These are phyloP conservation scores for Aspergillus ellipticus DNA, from an alignment of 495 filamentous ascomycete species.

Conservation along the genomic window DNA sequence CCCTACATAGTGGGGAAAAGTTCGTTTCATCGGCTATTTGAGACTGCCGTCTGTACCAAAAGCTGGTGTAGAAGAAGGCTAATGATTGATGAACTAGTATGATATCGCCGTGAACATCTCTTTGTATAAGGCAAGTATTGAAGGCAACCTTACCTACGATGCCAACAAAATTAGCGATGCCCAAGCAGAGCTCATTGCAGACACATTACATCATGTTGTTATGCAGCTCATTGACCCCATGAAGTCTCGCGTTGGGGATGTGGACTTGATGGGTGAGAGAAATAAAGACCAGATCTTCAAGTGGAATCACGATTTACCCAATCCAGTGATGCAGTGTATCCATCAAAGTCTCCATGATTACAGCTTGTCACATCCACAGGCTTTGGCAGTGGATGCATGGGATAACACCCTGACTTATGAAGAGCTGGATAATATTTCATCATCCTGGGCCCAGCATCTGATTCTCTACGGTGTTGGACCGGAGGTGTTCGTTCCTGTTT, in stretches of 20 bases:
- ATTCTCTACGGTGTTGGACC: constrained; percentile 28
- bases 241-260: not conserved
- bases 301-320: constrained; percentile 14
- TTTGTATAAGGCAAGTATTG: constrained; percentile 19
- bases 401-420: constrained; percentile 20
- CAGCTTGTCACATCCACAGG: not conserved
- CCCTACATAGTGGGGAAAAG: too few species aligned
- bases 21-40: too few species aligned
- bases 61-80: too few species aligned
- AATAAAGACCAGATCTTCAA: constrained; percentile 15
- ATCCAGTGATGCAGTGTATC: constrained; percentile 22
- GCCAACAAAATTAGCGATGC: constrained; percentile 12
- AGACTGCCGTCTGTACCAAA: too few species aligned
- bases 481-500: constrained; percentile 36
- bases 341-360: constrained; percentile 12
- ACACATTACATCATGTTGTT: constrained; percentile 4
- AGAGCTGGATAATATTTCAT: constrained; percentile 11
- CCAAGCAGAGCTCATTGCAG: constrained; percentile 19
- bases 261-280: constrained; percentile 15
- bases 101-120: constrained; percentile 51
- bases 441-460: constrained; percentile 20
- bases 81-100: constrained; percentile 29
- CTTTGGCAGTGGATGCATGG: constrained; percentile 13
- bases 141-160: constrained; percentile 23
- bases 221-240: constrained; percentile 7